Base-by-base conservation (phyloP, 78 protist species). In the Bodo saltans region DNA sequence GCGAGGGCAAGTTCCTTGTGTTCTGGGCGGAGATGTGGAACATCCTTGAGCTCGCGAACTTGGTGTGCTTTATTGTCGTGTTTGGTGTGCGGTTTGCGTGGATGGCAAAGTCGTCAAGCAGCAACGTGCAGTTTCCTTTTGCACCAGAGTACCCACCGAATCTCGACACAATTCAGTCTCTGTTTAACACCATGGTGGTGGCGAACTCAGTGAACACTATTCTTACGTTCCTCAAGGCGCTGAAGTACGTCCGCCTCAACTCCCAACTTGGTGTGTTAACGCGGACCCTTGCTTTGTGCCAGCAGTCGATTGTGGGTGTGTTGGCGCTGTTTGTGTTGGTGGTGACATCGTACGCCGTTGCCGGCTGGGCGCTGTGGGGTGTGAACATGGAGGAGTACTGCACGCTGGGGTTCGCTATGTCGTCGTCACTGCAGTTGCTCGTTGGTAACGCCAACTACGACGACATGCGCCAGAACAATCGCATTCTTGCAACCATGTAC, bases 231-330 rank as follows among this genome's bases (percentile, higher is more conserved):
- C 23, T 79, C 40, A 41, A 53, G 72, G 32, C 52, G 25, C 27
- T 79, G 30, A 41, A 53, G 72, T 79, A 47, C 27, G 72, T 79
- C 40, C 83, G 83, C 12, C 72, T 79, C 21, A 79, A 79, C 72
- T 68, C 39, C 68, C 21, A 70, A 37, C 28, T 79, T 32, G 52
- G 52, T 35, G 27, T 79, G 71, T 27, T 79, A 29, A 53, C 83
- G 28, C 70, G 72, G 32, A 79, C 83, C 38, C 83, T 79, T 29
- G 83, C 83, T 21, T 33, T 42, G 35, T 74, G 79, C 21, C 79
- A 74, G 79, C 79, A 74, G 67, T 32, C 47, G 26, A 74, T 74
- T 74, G 11, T 74, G 34, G 79, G 79, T 21, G 79, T 74, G 26
- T n/a, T 74, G 26, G 79, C 35, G 47, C 32, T 74, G 69, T 74